Percentiles rank a stretch among this genome's conserved stretches.
These are phyloP conservation scores for Rhodotorula sp. DNA, from an alignment of 1,284 basidiomycete species.

Conservation along the genomic window DNA sequence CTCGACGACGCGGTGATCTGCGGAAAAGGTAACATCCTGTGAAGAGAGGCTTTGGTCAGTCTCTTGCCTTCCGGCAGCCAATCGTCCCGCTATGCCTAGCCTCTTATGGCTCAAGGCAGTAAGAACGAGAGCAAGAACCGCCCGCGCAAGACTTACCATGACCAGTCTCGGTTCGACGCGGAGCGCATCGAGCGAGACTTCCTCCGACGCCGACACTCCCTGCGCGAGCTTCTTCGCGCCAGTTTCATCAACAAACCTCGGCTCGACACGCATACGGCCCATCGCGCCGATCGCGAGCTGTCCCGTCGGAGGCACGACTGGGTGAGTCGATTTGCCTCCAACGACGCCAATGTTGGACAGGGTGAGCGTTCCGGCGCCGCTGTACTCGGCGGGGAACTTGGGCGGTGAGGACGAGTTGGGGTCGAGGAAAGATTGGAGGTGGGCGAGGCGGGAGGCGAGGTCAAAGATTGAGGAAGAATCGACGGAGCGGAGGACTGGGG, in stretches of 20 bases:
- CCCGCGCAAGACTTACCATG: conserved; percentile 48
- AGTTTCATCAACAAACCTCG: conserved; percentile 26
- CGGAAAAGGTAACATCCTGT: conserved; percentile 73
- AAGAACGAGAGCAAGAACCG: not conserved
- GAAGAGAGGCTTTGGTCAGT: not conserved
- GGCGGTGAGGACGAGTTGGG: conserved; percentile 57
- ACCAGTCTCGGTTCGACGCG: conserved; percentile 58
- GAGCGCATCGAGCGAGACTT: conserved; percentile 15
- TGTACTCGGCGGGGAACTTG: conserved; percentile 60
- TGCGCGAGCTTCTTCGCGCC: conserved; percentile 24
- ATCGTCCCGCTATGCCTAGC: not conserved
- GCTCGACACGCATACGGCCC: conserved; percentile 59
- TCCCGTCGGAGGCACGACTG: conserved; percentile 80
- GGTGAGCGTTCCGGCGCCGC: conserved; percentile 78
- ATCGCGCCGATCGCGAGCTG: conserved; percentile 88
- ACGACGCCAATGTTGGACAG: conserved; percentile 83
- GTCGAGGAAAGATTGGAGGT: conserved; percentile 61
- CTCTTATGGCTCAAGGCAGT: no score
- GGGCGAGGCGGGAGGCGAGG: conserved; percentile 63
- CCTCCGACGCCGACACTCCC: conserved; percentile 51
- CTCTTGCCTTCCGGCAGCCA: not conserved
- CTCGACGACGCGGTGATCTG: conserved; percentile 87
- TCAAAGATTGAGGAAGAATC: conserved; percentile 63
- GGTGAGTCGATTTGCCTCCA: conserved; percentile 70
- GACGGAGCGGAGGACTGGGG: conserved; percentile 70